phyloP scores from a whole-genome alignment of 208 protist genomes.

The Leishmania tropica region DNA sequence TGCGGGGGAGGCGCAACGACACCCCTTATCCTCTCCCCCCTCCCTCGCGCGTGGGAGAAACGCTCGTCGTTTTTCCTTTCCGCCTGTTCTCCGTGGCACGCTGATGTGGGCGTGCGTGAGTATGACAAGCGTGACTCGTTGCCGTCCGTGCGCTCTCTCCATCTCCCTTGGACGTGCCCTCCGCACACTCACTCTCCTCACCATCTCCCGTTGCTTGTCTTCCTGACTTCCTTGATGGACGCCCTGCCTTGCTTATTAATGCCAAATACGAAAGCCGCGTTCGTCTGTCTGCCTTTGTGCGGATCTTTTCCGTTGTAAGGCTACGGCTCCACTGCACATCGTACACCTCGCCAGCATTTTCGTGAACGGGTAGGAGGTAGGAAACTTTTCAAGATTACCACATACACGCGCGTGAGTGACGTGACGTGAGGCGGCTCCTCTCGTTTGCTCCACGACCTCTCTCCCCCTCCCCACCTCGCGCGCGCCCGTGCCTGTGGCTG shows the following conservation, averaged over 20 bases:
- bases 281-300: background rate
- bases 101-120: background rate
- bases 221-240: background rate
- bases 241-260: background rate
- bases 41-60: background rate
- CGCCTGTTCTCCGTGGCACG: background rate
- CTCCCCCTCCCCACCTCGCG: background rate
- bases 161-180: slow-evolving; percentile 6
- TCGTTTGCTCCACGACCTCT: background rate
- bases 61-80: background rate
- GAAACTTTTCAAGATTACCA: background rate
- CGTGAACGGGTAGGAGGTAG: background rate
- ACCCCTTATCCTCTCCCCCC: background rate
- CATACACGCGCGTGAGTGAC: background rate
- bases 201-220: background rate
- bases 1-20: background rate
- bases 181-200: background rate
- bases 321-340: background rate
- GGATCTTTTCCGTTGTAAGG: background rate
- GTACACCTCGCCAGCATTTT: background rate
- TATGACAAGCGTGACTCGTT: background rate
- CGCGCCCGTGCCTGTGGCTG: background rate
- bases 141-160: background rate
- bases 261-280: background rate
- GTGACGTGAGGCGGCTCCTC: background rate